phyloP scores from a whole-genome alignment of 2,329 filamentous ascomycete genomes.

The Hypoxylon sp. region DNA sequence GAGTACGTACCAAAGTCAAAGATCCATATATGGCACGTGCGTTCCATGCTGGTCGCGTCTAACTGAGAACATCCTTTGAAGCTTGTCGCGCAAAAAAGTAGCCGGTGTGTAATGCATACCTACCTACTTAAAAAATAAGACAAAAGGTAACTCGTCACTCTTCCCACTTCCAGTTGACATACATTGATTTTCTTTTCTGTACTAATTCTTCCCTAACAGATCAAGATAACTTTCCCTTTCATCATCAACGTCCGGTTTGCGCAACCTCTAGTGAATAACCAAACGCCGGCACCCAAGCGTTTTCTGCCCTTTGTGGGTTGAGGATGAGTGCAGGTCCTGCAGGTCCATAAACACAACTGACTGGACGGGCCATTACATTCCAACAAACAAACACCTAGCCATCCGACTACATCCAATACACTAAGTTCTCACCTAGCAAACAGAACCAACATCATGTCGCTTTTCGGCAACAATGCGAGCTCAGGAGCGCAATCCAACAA shows the following conservation, averaged over 20 bases:
- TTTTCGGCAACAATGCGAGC: conserved; percentile 53
- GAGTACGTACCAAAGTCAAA: conserved; percentile 6
- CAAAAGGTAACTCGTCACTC: conserved; percentile 19
- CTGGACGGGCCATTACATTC: conserved; percentile 46
- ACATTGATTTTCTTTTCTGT: background rate
- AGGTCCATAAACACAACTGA: conserved; percentile 32
- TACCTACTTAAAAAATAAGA: conserved; percentile 17
- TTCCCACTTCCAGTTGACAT: background rate
- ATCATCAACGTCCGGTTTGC: conserved; percentile 25
- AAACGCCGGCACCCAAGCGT: conserved; percentile 32
- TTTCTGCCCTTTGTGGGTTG: conserved; percentile 28
- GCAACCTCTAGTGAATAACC: conserved; percentile 10
- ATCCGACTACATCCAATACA: conserved; percentile 7
- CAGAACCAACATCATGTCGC: conserved; percentile 51
- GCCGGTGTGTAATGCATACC: conserved; percentile 33
- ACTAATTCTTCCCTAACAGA: conserved; percentile 3
- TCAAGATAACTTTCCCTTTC: conserved; percentile 2
- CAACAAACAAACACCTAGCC: conserved; percentile 27
- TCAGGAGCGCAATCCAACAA: conserved; percentile 52
- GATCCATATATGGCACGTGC: conserved; percentile 19
- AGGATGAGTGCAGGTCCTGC: conserved; percentile 44
- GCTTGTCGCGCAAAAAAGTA: conserved; percentile 50
- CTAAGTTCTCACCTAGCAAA: conserved; percentile 17
- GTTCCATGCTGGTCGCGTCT: conserved; percentile 33
- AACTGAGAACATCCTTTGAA: conserved; percentile 32